A percentile compares a stretch with the other conserved stretches of the same genome.
phyloP scores from a whole-genome alignment of 805 yeast genomes.

The Yarrowia keelungensis region DNA sequence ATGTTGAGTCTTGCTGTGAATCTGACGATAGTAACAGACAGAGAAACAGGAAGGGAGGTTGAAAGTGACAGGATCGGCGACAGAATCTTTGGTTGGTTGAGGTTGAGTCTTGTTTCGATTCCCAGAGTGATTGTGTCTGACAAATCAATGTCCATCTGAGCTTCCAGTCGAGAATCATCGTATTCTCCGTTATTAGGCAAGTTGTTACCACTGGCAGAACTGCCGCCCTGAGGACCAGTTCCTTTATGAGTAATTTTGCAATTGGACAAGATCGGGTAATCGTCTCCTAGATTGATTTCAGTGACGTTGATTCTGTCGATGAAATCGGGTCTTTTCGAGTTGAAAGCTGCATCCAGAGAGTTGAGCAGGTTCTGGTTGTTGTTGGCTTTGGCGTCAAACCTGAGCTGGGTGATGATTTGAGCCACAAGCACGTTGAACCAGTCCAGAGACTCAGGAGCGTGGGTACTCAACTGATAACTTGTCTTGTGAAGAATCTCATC shows the following conservation, averaged over 20 bases:
- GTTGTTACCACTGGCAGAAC: background rate
- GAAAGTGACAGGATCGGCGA: slow-evolving; percentile 87
- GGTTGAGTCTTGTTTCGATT: slow-evolving; percentile 75
- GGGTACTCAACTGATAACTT: slow-evolving; percentile 86
- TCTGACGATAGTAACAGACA: slow-evolving; percentile 86
- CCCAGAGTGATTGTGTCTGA: slow-evolving; percentile 88
- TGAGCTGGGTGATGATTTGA: slow-evolving; percentile 82
- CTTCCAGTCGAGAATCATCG: slow-evolving; percentile 62
- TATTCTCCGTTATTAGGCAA: slow-evolving; percentile 50
- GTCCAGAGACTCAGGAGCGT: slow-evolving; percentile 87
- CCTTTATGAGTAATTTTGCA: slow-evolving; percentile 64
- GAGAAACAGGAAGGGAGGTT: slow-evolving; percentile 84
- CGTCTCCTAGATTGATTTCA: slow-evolving; percentile 92
- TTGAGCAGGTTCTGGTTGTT: slow-evolving; percentile 86
- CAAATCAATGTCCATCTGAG: slow-evolving; percentile 88
- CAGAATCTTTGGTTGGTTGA: slow-evolving; percentile 76
- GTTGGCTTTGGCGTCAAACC: slow-evolving; percentile 83
- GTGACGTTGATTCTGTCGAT: slow-evolving; percentile 78
- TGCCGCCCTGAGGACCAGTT: background rate
- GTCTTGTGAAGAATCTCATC: slow-evolving; percentile 80
- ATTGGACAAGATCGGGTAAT: slow-evolving; percentile 92
- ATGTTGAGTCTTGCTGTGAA: slow-evolving; percentile 90
- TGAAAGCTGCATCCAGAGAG: slow-evolving; percentile 71
- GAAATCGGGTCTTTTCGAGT: slow-evolving; percentile 73
- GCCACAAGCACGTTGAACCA: slow-evolving; percentile 97